Conservation (phyloP, 805 yeast species). For the Alloascoidea hylecoeti region DNA sequence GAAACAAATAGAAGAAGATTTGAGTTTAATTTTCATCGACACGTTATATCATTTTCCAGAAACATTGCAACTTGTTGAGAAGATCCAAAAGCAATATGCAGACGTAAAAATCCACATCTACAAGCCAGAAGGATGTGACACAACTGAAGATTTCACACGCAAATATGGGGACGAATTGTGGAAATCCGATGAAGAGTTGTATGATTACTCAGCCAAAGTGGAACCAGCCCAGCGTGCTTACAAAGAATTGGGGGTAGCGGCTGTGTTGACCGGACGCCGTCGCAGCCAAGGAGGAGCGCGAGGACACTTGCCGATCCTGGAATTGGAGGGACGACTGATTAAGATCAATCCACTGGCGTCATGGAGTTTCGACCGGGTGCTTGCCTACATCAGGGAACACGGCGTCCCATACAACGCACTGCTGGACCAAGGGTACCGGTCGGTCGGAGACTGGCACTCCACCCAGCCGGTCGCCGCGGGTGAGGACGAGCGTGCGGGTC, state of each 20-base stretch:
- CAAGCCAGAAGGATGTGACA: constrained; percentile 42
- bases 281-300: constrained; percentile 84
- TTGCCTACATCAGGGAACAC: constrained; percentile 50
- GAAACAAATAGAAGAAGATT: constrained; percentile 35
- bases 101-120: constrained; percentile 42
- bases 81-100: constrained; percentile 42
- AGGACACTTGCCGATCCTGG: constrained; percentile 56
- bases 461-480: constrained; percentile 83
- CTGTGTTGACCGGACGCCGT: constrained; percentile 87
- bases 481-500: constrained; percentile 92
- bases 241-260: constrained; percentile 53
- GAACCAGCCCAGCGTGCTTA: constrained; percentile 89
- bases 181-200: constrained; percentile 68
- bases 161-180: constrained; percentile 69
- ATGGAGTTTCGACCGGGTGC: constrained; percentile 70
- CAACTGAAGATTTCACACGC: constrained; percentile 48
- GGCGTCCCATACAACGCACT: constrained; percentile 78
- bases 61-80: constrained; percentile 59
- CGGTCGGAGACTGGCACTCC: constrained; percentile 93
- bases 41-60: constrained; percentile 94
- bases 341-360: constrained; percentile 83
- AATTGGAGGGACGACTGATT: constrained; percentile 59
- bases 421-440: constrained; percentile 75
- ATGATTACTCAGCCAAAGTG: constrained; percentile 81
- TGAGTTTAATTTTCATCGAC: constrained; percentile 75